A percentile compares a stretch with the other conserved stretches of the same genome.
Conservation (phyloP, 2,329 filamentous ascomycete species). For the Fusarium fracticaudum region DNA sequence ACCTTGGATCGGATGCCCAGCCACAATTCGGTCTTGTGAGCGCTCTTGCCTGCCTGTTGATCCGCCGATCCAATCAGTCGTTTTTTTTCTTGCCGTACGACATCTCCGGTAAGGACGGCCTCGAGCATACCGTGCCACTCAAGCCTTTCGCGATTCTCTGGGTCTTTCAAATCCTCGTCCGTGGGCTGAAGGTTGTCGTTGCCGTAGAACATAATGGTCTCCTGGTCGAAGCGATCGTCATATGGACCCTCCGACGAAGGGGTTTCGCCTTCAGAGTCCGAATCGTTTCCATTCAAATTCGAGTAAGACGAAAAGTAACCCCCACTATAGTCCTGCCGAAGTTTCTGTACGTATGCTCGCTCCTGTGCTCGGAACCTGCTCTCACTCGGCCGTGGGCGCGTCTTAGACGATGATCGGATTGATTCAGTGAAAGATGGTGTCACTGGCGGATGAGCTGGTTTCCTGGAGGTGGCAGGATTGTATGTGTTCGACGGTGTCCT, state of each 20-base stretch:
- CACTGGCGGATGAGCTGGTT: constrained; percentile 53
- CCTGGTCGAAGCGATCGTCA: constrained; percentile 89
- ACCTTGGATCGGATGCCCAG: constrained; percentile 84
- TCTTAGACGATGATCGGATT: constrained; percentile 63
- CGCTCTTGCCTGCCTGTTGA: constrained; percentile 65
- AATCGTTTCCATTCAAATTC: constrained; percentile 72
- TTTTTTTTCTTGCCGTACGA: constrained; percentile 98
- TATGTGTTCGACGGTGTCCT: constrained; percentile 84
- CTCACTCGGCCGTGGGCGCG: constrained; percentile 58
- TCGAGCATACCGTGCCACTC: constrained; percentile 99
- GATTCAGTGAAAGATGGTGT: constrained; percentile 56
- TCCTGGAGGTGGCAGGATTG: constrained; percentile 71
- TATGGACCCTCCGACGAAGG: constrained; percentile 85
- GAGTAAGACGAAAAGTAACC: constrained; percentile 79
- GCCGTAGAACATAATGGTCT: constrained; percentile 91
- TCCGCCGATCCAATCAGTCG: constrained; percentile 83
- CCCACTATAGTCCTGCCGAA: constrained; percentile 74
- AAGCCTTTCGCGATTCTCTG: constrained; percentile 85
- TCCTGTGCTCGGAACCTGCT: constrained; percentile 71
- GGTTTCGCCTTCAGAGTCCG: constrained; percentile 90
- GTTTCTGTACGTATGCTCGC: constrained; percentile 91
- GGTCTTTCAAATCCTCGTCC: constrained; percentile 87
- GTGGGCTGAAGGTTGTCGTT: constrained; percentile 90
- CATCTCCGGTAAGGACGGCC: constrained; percentile 93
- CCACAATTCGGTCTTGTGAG: constrained; percentile 86